These are phyloP conservation scores for Mycosarcoma mackinlayi DNA, from an alignment of 1,284 basidiomycete species.

Conservation along the genomic window DNA sequence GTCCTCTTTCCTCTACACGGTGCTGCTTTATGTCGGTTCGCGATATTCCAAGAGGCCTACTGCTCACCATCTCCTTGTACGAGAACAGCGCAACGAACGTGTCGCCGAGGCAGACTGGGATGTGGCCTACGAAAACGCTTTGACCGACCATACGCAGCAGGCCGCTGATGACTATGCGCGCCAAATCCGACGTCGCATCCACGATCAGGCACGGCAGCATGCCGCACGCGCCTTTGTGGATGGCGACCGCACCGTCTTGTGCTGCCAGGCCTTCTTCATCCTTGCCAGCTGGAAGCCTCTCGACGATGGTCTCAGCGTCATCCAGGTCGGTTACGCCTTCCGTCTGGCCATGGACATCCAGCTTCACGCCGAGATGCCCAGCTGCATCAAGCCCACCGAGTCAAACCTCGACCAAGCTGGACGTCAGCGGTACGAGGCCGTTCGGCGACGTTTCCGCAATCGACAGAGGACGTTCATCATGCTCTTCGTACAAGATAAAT, in stretches of 20 bases:
- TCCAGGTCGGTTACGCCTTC: constrained; percentile 50
- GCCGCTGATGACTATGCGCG: constrained; percentile 39
- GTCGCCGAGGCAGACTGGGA: constrained; percentile 31
- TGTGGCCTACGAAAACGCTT: constrained; percentile 28
- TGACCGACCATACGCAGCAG: constrained; percentile 16
- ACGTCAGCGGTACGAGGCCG: constrained; percentile 37
- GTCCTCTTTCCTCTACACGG: constrained; percentile 50
- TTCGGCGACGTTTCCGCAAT: constrained; percentile 46
- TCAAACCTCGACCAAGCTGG: constrained; percentile 39
- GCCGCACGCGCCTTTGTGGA: constrained; percentile 49
- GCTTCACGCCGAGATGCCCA: constrained; percentile 49
- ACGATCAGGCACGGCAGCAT: constrained; percentile 40
- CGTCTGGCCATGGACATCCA: constrained; percentile 54
- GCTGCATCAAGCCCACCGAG: constrained; percentile 45
- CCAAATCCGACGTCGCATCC: constrained; percentile 36
- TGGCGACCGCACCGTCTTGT: constrained; percentile 47
- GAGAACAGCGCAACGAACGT: constrained; percentile 27
- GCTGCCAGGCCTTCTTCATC: constrained; percentile 48
- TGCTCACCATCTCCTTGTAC: constrained; percentile 39
- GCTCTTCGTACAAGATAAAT: constrained; percentile 54
- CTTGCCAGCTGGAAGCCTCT: constrained; percentile 51
- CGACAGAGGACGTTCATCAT: constrained; percentile 52
- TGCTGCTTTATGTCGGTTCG: constrained; percentile 42
- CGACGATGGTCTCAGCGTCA: constrained; percentile 47
- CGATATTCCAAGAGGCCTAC: constrained; percentile 29